Base-by-base conservation (phyloP, 2,329 filamentous ascomycete species). In the Aphanoascus verrucosus region DNA sequence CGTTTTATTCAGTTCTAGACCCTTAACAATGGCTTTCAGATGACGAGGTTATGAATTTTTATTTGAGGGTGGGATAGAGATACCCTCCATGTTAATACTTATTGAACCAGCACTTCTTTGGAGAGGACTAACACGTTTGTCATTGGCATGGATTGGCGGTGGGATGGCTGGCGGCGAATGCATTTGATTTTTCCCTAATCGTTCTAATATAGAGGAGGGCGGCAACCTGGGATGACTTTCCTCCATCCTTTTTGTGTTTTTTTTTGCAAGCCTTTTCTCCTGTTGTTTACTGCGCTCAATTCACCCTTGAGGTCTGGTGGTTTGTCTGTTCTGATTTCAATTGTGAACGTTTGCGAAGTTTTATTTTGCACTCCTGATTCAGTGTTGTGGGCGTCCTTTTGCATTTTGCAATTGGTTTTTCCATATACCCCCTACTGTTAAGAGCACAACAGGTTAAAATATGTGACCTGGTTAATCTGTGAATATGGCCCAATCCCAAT, bases 81-180 rank as follows among this genome's bases (percentile, higher is more conserved):
- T 14, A 34, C 19, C 20, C 34, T 50, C 35, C 17, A 14, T 50
- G 48, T 50, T 50, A 20, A 50, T 50, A 50, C 37, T 50, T 41
- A 4, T 28, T 28, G 23, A 28, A 14, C n/a, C 5, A 4, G n/a
- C 40, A 11, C 35, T 9, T n/a, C 37, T 50, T 32, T 35, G 31
- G n/a, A 28, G 23, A 28, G 23, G 3, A n/a, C 17, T 42, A 11
- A 35, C n/a, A 12, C 14, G 15, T 15, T 47, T 17, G n/a, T 32
- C 31, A 47, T 37, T 37, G 17, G 49, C 31, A 44, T 52, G 17
- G 40, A 34, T 19, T 46, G 14, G 20, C 7, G 38, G 23, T 6
- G 38, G 48, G 23, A 17, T 28, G 37, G 37, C 7, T 11, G 37
- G 31, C 20, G 23, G 37, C 12, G n/a, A 14, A 17, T 17, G 6